Base-by-base conservation (phyloP, 2,329 filamentous ascomycete genomes). In the Didymella glomerata region DNA sequence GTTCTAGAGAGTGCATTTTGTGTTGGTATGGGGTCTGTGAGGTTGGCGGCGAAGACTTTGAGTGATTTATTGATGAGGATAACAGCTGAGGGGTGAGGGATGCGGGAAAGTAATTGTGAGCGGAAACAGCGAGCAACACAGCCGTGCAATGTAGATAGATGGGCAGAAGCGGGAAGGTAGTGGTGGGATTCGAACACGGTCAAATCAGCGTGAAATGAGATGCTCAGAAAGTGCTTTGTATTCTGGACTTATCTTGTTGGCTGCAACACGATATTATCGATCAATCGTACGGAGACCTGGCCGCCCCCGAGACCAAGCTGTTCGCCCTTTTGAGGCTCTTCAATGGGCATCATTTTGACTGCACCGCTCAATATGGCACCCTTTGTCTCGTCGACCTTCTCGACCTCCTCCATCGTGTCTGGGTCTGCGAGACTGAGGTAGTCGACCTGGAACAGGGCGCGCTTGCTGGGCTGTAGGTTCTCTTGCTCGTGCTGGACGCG, bases 341-440 rank as follows among this genome's bases (percentile, higher is more conserved):
- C 91, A 1, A 97, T 81, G 0, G 93, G 90, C 45, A 92, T 75
- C 90, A 99, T 96, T 79, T 91, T 95, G 57, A 99, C 82, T 0
- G 95, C 95, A 3, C 92, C 93, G 74, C 94, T 98, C 57, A 99
- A 78, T 34, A 99, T 90, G 0, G 90, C 93, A 1, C 94, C 94
- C 63, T 82, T 86, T 0, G 79, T 78, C 0, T 84, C 82, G 70
- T 97, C 90, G 2, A 98, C 84, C 13, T 79, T 75, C 0, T 90
- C 84, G 1, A 97, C 70, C 78, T 98, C 94, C 60, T 91, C 85
- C 80, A 99, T 86, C 0, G 89, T 90, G 9, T 92, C 87, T 1
- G 92, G 91, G 69, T 98, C 92, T 0, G 94, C 90, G 25, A 99
- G 83, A 16, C 93, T 96, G 55, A 99, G 86, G 75, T 99, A 99